Evolutionary conservation across 331 rosid species (phyloP), one percentile per base, ranked within the genome.

Genomic region (Spiraea crenata): DNA sequence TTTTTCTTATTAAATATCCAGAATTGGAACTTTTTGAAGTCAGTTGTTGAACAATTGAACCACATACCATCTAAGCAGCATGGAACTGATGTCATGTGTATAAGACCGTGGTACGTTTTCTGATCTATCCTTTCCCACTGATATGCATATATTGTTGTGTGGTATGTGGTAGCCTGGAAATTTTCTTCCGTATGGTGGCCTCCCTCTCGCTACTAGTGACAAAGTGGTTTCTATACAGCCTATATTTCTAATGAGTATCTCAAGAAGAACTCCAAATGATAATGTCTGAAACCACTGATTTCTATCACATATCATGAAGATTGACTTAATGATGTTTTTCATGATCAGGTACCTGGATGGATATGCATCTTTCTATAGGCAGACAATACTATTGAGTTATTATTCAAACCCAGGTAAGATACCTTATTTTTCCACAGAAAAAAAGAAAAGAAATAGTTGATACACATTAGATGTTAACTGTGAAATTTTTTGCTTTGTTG

Each of bases 1-100:
- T 63, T 44, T 72, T 54, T 72, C 31, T 66, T 9, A 5, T 47
- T 51, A 38, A 57, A 84, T 57, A 44, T 72, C 70, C 80, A 90
- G 98, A 91, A 89, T 63, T 93, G 98, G 97, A 80, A 84, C 63
- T 87, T 85, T 49, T 89, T 93, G 85, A 81, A 78, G 72, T 75
- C 84, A 1, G 96, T 89, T 74, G 76, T 93, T 57, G 87, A 93
- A 72, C 84, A 79, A 70, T 62, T 93, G 87, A 90, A 93, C 65
- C 79, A 75, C 66, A 61, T 84, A 80, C 98, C 98, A 25, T 79
- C 95, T 38, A 89, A 85, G 86, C 92, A 80, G 81, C 85, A 77
- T 55, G 83, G 96, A 80, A 89, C 95, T 34, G 86, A 93, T 78
- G 81, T 93, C 59, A 89, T 85, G 96, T 96, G 96, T 70, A 90